phyloP scores from a whole-genome alignment of 2,329 filamentous ascomycete species.

The Sodiomyces alkalinus region DNA sequence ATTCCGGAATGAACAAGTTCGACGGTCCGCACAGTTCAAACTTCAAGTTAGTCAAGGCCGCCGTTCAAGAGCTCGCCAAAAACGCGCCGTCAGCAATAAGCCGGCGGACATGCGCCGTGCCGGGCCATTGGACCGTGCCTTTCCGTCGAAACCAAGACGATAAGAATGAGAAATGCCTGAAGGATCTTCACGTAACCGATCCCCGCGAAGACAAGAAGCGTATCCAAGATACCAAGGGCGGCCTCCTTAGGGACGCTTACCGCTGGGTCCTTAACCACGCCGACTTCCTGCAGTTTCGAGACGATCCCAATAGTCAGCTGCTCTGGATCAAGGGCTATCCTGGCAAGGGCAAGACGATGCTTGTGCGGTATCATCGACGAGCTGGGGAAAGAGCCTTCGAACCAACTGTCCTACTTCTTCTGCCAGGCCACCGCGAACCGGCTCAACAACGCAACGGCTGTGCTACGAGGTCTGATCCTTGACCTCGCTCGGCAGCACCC shows the following conservation, averaged over 20 bases:
- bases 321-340: slow-evolving; percentile 23
- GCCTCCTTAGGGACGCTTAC: slow-evolving; percentile 16
- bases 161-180: slow-evolving; percentile 10
- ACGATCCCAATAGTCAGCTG: slow-evolving; percentile 8
- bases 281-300: slow-evolving; percentile 13
- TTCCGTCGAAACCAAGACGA: too few relatives aligned
- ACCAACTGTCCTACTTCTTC: slow-evolving; percentile 21
- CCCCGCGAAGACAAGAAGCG: slow-evolving; percentile 17
- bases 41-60: too few relatives aligned
- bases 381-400: slow-evolving; percentile 10
- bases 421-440: slow-evolving; percentile 22
- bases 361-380: slow-evolving; percentile 24
- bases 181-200: slow-evolving; percentile 13
- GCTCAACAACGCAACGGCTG: slow-evolving; percentile 21
- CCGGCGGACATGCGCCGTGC: too few relatives aligned
- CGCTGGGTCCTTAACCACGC: slow-evolving; percentile 17
- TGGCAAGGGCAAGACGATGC: slow-evolving; percentile 29
- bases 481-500: slow-evolving; percentile 13
- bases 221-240: slow-evolving; percentile 20
- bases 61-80: too few relatives aligned
- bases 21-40: too few relatives aligned
- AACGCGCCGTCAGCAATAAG: too few relatives aligned
- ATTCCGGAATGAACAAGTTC: too few relatives aligned
- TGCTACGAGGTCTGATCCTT: slow-evolving; percentile 27
- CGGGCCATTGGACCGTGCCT: too few relatives aligned